phyloP scores from a whole-genome alignment of 768 basidiomycete genomes.

The Mrakia gelida region DNA sequence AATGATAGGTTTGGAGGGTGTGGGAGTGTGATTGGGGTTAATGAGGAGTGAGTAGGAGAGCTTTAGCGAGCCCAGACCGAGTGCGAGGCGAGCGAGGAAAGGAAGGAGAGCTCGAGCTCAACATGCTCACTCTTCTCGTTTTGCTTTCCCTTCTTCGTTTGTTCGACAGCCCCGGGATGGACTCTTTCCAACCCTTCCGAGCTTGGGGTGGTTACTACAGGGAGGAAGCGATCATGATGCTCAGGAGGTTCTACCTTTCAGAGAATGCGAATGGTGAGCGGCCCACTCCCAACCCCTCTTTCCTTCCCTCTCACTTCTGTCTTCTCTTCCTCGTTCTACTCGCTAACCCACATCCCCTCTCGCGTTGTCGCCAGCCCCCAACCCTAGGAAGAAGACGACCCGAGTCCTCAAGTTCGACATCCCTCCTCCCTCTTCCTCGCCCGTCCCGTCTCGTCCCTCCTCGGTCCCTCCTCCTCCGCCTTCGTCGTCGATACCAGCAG shows the following conservation, averaged over 20 bases:
- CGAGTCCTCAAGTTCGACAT: constrained; percentile 83
- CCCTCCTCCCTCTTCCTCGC: constrained; percentile 37
- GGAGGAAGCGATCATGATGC: constrained; percentile 79
- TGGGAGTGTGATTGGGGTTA: constrained; percentile 87
- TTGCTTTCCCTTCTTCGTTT: no score
- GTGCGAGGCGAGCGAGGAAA: no score
- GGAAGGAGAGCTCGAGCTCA: neutral
- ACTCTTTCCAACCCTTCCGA: constrained; percentile 50
- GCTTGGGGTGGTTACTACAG: constrained; percentile 72
- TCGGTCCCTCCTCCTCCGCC: constrained; percentile 19
- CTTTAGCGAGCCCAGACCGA: no score
- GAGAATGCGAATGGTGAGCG: constrained; percentile 84
- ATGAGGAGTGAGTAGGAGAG: constrained; percentile 55
- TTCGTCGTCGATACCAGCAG: neutral
- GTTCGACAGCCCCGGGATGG: constrained; percentile 11
- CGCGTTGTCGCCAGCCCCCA: constrained; percentile 61
- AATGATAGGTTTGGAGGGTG: constrained; percentile 97
- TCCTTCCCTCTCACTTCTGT: neutral
- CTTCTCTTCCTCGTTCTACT: neutral
- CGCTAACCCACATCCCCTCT: neutral
- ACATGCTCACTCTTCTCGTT: neutral
- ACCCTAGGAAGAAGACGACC: constrained; percentile 80
- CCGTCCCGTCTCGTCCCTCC: constrained; percentile 12
- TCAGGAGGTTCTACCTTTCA: constrained; percentile 84
- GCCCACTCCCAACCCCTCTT: no score